phyloP scores from a whole-genome alignment of 2,329 filamentous ascomycete species.

The Emydomyces testavorans region DNA sequence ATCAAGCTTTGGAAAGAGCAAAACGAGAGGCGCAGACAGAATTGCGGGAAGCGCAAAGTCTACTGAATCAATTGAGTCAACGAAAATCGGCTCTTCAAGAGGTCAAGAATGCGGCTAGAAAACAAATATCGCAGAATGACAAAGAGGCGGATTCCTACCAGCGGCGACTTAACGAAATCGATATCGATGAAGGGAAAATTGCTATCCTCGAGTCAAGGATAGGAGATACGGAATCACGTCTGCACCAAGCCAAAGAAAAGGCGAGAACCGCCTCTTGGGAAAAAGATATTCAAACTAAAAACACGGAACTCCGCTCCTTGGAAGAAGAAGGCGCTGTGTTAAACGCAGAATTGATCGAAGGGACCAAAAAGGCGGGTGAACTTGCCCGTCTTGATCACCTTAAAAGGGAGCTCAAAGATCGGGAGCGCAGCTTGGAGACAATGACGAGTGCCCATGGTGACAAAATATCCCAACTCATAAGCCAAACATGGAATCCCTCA shows the following conservation, averaged over 20 bases:
- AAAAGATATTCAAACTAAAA: conserved; percentile 53
- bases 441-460: conserved; percentile 63
- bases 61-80: conserved; percentile 62
- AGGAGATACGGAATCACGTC: conserved; percentile 53
- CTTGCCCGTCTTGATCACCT: conserved; percentile 73
- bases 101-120: conserved; percentile 60
- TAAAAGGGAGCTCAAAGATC: conserved; percentile 65
- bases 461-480: conserved; percentile 55
- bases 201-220: conserved; percentile 64
- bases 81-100: conserved; percentile 61
- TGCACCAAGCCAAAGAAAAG: conserved; percentile 52
- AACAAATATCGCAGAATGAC: conserved; percentile 63
- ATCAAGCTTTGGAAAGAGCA: conserved; percentile 60
- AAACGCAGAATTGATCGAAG: conserved; percentile 69
- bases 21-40: conserved; percentile 65
- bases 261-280: conserved; percentile 58
- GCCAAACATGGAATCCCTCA: conserved; percentile 54
- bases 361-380: conserved; percentile 67
- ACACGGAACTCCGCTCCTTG: conserved; percentile 53
- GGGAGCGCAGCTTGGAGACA: conserved; percentile 63
- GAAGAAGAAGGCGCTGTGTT: conserved; percentile 63
- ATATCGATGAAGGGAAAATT: conserved; percentile 74
- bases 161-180: conserved; percentile 56
- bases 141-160: conserved; percentile 57
- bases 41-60: conserved; percentile 57